phyloP scores from a whole-genome alignment of 2,329 filamentous ascomycete species.

The Alternaria tenuissima region DNA sequence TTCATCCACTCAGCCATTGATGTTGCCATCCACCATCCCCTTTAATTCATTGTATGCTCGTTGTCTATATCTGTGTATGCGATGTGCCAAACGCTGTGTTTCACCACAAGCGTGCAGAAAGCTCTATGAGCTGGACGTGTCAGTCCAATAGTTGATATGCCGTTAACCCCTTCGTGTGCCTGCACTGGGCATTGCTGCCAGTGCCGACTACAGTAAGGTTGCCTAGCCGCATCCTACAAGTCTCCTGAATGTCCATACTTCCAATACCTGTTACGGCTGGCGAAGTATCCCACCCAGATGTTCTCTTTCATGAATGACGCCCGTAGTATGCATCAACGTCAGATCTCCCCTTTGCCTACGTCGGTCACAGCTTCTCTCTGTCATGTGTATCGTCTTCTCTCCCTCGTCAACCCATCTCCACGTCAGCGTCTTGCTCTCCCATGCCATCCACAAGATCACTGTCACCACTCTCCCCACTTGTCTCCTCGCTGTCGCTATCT shows the following conservation, averaged over 20 bases:
- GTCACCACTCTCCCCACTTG: conserved; percentile 7
- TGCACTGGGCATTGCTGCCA: background rate
- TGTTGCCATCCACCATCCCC: background rate
- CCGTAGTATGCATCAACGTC: background rate
- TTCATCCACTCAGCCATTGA: background rate
- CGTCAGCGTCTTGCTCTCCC: conserved; percentile 6
- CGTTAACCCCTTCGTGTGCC: background rate
- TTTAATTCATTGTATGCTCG: background rate
- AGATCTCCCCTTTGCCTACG: background rate
- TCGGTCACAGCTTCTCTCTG: conserved; percentile 4
- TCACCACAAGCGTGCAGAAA: background rate
- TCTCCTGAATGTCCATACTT: background rate
- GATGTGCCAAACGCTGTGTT: background rate
- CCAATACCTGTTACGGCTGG: background rate
- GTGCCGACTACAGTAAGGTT: background rate
- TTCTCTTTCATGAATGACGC: background rate
- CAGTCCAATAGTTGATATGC: background rate
- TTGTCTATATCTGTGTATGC: background rate
- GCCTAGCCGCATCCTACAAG: background rate
- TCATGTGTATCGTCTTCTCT: background rate
- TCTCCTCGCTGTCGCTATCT: conserved; percentile 26
- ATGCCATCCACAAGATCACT: conserved; percentile 14
- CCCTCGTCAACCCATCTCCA: conserved; percentile 18
- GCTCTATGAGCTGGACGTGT: background rate
- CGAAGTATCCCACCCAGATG: background rate